Evolutionary conservation across 805 yeast genomes (phyloP).

Genomic region (Pichia scutulata): DNA sequence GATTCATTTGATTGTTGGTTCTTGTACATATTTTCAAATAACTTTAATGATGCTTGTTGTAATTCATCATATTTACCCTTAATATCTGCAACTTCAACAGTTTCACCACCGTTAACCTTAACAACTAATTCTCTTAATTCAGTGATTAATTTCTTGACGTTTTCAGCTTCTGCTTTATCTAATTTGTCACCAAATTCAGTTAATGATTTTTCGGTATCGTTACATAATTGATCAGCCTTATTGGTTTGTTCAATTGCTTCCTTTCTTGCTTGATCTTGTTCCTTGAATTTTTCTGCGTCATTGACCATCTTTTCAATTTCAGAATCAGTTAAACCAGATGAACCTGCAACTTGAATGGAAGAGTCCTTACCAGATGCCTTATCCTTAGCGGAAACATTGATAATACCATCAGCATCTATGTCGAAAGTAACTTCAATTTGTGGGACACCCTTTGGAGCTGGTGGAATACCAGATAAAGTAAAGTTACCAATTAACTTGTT

Average conservation of each 20-base stretch:
- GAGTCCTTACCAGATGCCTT: slow-evolving; percentile 72
- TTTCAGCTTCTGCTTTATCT: slow-evolving; percentile 41
- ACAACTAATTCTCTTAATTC: slow-evolving; percentile 59
- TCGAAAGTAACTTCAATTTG: slow-evolving; percentile 93
- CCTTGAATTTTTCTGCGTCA: slow-evolving; percentile 59
- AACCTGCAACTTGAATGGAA: slow-evolving; percentile 65
- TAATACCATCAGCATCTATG: slow-evolving; percentile 91
- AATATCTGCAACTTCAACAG: slow-evolving; percentile 47
- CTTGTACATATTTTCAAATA: slow-evolving; percentile 63
- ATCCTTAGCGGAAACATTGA: slow-evolving; percentile 76
- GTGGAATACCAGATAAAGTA: slow-evolving; percentile 90
- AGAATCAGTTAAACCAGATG: slow-evolving; percentile 59
- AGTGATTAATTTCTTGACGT: slow-evolving; percentile 45
- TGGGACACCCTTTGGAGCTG: slow-evolving; percentile 92
- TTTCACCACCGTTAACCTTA: slow-evolving; percentile 46
- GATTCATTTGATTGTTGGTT: slow-evolving; percentile 23
- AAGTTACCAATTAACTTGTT: slow-evolving; percentile 97
- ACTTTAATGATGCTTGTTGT: slow-evolving; percentile 66
- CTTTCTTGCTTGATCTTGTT: slow-evolving; percentile 50
- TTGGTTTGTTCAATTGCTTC: slow-evolving; percentile 66
- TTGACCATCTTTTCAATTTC: slow-evolving; percentile 57
- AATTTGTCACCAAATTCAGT: slow-evolving; percentile 62
- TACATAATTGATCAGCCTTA: slow-evolving; percentile 67
- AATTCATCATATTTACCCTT: slow-evolving; percentile 69
- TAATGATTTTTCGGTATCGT: slow-evolving; percentile 84